Base-by-base conservation (phyloP, 2,329 filamentous ascomycete species). In the Onygenales sp. region DNA sequence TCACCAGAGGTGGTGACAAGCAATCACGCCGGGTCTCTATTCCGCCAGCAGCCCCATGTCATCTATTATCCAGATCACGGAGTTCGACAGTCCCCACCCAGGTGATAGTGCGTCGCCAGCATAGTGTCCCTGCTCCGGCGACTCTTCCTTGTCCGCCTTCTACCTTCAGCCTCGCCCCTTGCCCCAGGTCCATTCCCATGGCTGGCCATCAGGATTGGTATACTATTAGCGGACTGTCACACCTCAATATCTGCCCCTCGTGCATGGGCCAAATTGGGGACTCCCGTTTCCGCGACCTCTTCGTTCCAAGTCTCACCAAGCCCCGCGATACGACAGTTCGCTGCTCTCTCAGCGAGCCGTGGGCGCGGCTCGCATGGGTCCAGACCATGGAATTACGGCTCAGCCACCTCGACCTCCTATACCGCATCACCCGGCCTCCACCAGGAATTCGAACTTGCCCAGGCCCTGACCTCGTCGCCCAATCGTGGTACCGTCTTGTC, bases 311-410 rank as follows among this genome's bases (percentile, higher is more conserved):
- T 37, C 76, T 81, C 33, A 73, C 76, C 32, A 80, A 83, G 13
- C 74, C 81, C 4, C 72, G 77, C 2, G 77, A 80, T 11, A 74
- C 77, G 42, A 76, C 80, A 45, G 77, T 87, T 6, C 75, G 79
- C 45, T 97, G 92, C 70, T 85, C 90, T 58, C 88, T 96, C 68
- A 88, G 87, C 33, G 78, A 82, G 10, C 81, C 85, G 0, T 96
- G 90, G 88, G 85, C 88, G 61, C 83, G 88, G 32, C 82, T 95
- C 40, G 90, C 90, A 0, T 95, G 87, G 82, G 77, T 91, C 2
- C 77, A 95, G 57, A 91, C 84, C 2, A 73, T 87, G 51, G 89
- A 90, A 67, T 81, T 88, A 59, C 72, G 81, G 10, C 75, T 80
- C 14, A 75, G 78, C 2, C 83, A 88, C 58, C 71, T 93, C 42